phyloP scores from a whole-genome alignment of 2,329 filamentous ascomycete species.

The Colletotrichum graminicola region DNA sequence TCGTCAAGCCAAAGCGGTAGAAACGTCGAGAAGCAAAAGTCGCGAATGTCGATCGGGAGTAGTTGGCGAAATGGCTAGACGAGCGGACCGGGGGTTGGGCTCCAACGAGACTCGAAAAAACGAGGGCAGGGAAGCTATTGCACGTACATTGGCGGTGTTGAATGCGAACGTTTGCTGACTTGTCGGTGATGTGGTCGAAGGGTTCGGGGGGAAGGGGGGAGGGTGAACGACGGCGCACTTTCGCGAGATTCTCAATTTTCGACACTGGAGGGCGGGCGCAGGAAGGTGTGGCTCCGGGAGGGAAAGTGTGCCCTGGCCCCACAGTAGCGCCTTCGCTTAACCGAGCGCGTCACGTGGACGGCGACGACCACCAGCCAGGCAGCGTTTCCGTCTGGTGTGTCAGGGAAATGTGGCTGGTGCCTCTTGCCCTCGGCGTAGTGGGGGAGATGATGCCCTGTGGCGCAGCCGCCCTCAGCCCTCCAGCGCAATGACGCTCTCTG shows the following conservation, averaged over 20 bases:
- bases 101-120: neutral
- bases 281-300: slow-evolving; percentile 21
- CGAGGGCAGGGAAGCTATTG: slow-evolving; percentile 1
- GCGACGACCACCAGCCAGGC: neutral
- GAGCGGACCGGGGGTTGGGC: neutral
- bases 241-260: slow-evolving; percentile 39
- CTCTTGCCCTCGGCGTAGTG: neutral
- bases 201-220: slow-evolving; percentile 21
- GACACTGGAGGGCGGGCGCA: slow-evolving; percentile 21
- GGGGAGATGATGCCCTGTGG: neutral
- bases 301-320: slow-evolving; percentile 33
- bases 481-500: neutral
- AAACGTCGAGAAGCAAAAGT: neutral
- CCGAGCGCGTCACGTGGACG: slow-evolving; percentile 27
- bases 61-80: slow-evolving; percentile 11
- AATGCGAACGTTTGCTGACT: slow-evolving; percentile 42
- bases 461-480: neutral
- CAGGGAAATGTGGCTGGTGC: neutral
- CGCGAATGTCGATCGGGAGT: neutral
- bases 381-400: neutral
- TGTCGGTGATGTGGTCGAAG: slow-evolving; percentile 40
- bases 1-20: slow-evolving; percentile 2
- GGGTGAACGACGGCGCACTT: slow-evolving; percentile 26
- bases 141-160: slow-evolving; percentile 41
- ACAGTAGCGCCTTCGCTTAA: slow-evolving; percentile 30